Evolutionary conservation across 164 flowering plant genomes (phyloP).

Genomic region (Magnolia kwangsiensis): DNA sequence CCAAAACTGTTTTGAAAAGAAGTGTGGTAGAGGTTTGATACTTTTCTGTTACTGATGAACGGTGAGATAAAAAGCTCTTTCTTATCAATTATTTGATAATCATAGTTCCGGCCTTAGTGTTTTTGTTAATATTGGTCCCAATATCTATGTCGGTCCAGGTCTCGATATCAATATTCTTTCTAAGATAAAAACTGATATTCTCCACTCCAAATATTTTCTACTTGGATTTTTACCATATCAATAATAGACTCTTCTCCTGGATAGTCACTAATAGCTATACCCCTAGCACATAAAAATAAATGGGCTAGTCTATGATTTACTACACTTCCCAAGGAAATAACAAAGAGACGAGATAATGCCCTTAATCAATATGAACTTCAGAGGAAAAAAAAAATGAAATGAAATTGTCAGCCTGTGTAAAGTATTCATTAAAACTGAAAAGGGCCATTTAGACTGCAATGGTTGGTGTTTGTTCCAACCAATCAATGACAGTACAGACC

Average conservation of each 20-base stretch:
- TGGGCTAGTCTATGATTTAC: no score
- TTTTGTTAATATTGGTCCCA: not conserved
- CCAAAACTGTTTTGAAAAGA: no score
- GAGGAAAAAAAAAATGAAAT: not conserved
- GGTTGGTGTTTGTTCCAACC: not conserved
- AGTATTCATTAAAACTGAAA: not conserved
- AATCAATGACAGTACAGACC: conserved; percentile 39
- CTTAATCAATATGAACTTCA: not conserved
- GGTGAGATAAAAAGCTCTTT: not conserved
- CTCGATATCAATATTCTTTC: not conserved
- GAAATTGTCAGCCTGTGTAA: not conserved
- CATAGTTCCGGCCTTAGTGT: not conserved
- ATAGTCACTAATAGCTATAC: not conserved
- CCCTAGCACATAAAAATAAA: not conserved
- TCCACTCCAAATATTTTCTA: conserved; percentile 2
- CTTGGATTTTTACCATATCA: no score
- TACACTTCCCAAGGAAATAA: not conserved
- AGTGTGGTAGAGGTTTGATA: no score
- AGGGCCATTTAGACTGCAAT: not conserved
- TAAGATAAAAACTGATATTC: not conserved
- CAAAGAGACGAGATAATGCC: not conserved
- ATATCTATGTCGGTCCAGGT: not conserved
- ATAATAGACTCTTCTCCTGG: no score
- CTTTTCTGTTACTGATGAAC: not conserved
- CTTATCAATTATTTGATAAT: not conserved